Base-by-base conservation (phyloP, 371 early-diverging fungal genomes). In the Fennellomyces sp. region DNA sequence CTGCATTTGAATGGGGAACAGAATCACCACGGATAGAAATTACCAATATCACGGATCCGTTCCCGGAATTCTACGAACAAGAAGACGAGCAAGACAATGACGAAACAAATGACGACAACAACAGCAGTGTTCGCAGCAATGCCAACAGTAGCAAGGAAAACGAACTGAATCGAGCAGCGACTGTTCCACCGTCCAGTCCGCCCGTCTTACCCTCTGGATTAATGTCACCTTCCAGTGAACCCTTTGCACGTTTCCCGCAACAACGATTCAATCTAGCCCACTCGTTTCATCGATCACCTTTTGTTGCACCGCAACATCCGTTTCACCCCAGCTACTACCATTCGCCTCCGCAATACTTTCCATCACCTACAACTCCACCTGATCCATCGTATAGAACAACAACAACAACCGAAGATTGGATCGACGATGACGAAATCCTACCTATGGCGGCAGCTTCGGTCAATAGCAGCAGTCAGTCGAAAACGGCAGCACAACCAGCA, bases 61-160 rank as follows among this genome's bases (percentile, higher is more conserved):
- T 90, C 35, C 87, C 92, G 6, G 97, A 96, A 70, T 96, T 96
- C 70, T 97, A 97, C 68, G 69, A 84, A 23, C 66, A 97, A 69
- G 69, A 84, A 26, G 66, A 69, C 5, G 72, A 68, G 2, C 69
- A 72, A 0, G 68, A 60, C 21, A 70, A 69, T 29, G 68, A 64
- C 1, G 74, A 69, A n/a, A 62, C 63, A 2, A 53, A 52, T n/a
- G 52, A 56, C 12, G 63, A 61, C 23, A 21, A 58, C 38, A 52
- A 36, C 38, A 35, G 27, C 17, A 21, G 25, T 12, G n/a, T 15
- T 23, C 21, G 28, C 31, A 48, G 25, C 47, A 30, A 51, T 6
- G 25, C 23, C 10, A 31, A 35, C 19, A 29, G n/a, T n/a, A n/a
- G n/a, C n/a, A n/a, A n/a, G n/a, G n/a, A n/a, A n/a, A n/a, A n/a